These are phyloP conservation scores for Malus asiatica DNA, from an alignment of 306 rosid species.

Conservation along the genomic window DNA sequence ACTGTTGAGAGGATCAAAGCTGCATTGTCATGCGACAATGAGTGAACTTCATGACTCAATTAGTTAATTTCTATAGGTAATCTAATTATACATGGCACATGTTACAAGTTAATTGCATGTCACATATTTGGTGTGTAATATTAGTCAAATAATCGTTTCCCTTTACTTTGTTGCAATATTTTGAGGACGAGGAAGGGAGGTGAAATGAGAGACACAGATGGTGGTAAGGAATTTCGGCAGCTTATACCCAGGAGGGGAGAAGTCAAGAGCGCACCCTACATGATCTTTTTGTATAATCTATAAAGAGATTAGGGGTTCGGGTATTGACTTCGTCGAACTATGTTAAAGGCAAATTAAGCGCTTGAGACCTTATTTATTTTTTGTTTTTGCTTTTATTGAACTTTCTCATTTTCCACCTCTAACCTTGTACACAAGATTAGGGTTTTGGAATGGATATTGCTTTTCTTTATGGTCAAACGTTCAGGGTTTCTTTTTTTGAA, in stretches of 20 bases:
- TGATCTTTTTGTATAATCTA: conserved; percentile 31
- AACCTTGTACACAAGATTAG: conserved; percentile 9
- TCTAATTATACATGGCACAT: too few relatives aligned
- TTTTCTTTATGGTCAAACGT: background rate
- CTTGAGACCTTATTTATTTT: conserved; percentile 18
- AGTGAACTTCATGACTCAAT: background rate
- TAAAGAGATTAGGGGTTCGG: conserved; percentile 85
- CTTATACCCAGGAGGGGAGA: conserved; percentile 33
- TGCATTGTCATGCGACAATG: conserved; percentile 55
- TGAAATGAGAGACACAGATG: conserved; percentile 13
- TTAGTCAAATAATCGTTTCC: background rate
- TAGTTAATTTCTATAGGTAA: conserved; percentile 3
- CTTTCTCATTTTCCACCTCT: conserved; percentile 1
- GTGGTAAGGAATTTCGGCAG: conserved; percentile 30
- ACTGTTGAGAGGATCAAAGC: conserved; percentile 92
- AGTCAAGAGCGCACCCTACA: conserved; percentile 99
- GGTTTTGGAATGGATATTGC: background rate
- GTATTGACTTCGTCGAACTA: conserved; percentile 78
- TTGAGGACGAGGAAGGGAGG: background rate
- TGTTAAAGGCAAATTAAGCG: conserved; percentile 11
- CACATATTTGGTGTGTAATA: background rate
- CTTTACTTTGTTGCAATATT: conserved; percentile 17
- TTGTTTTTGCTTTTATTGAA: background rate
- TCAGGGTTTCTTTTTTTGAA: background rate
- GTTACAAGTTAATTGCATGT: background rate